A percentile compares a stretch with the other conserved stretches of the same genome.
Evolutionary conservation across 1,139 yeast genomes (phyloP).

Genomic region (Arxiozyma slooffiae): DNA sequence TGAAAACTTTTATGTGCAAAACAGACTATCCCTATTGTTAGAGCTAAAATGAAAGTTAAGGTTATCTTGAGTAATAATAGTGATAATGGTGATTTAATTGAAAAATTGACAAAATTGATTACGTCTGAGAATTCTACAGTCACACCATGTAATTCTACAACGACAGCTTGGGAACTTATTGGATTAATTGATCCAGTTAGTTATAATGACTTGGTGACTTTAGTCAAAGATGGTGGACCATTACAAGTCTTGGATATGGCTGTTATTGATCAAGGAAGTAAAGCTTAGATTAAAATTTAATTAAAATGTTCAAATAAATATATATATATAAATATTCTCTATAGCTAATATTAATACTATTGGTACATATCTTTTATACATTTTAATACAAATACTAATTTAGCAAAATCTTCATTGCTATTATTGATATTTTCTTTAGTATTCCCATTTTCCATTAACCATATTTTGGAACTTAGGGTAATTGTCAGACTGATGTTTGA

Average conservation of each 20-base stretch:
- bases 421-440: slow-evolving; percentile 3
- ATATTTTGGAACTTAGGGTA: slow-evolving; percentile 36
- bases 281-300: neutral
- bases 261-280: slow-evolving; percentile 51
- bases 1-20: slow-evolving; percentile 61
- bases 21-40: slow-evolving; percentile 83
- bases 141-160: slow-evolving; percentile 38
- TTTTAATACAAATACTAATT: slow-evolving; percentile 24
- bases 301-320: neutral
- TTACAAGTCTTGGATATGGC: slow-evolving; percentile 89
- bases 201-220: slow-evolving; percentile 56
- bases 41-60: slow-evolving; percentile 88
- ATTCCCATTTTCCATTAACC: slow-evolving; percentile 11
- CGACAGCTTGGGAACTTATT: slow-evolving; percentile 46
- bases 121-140: neutral
- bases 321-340: neutral
- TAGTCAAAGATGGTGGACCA: slow-evolving; percentile 47
- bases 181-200: slow-evolving; percentile 85
- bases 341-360: neutral
- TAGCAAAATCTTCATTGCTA: slow-evolving; percentile 20
- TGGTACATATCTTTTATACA: slow-evolving; percentile 26
- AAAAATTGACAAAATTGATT: slow-evolving; percentile 27
- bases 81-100: slow-evolving; percentile 33
- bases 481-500: slow-evolving; percentile 28
- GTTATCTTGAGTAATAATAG: slow-evolving; percentile 37